phyloP scores from a whole-genome alignment of 805 yeast species.

The Metschnikowia lunata region DNA sequence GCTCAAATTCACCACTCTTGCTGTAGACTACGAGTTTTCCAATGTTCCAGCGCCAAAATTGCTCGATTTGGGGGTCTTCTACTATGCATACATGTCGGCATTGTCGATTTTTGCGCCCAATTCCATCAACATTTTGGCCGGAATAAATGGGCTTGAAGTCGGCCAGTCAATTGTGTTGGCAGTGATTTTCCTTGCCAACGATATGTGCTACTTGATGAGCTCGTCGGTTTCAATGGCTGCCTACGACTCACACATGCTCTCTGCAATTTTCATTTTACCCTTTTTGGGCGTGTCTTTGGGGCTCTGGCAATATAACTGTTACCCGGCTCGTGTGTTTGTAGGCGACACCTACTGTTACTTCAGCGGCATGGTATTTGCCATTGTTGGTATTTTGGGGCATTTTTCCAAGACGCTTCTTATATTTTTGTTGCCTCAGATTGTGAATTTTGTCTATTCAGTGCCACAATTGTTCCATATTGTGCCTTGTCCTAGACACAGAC shows the following conservation, averaged over 20 bases:
- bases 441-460: conserved; percentile 84
- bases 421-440: conserved; percentile 84
- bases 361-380: conserved; percentile 98
- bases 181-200: conserved; percentile 68
- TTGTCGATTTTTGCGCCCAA: conserved; percentile 93
- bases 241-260: conserved; percentile 75
- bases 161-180: conserved; percentile 88
- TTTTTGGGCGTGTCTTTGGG: conserved; percentile 81
- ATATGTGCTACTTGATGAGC: conserved; percentile 57
- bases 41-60: conserved; percentile 40
- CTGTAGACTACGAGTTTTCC: conserved; percentile 27
- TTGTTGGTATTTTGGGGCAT: conserved; percentile 93
- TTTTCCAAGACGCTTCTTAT: conserved; percentile 87
- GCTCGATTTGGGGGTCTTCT: conserved; percentile 72
- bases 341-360: conserved; percentile 98
- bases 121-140: conserved; percentile 92
- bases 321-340: conserved; percentile 89
- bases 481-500: conserved; percentile 93
- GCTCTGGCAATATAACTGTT: conserved; percentile 76
- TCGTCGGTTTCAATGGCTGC: conserved; percentile 46
- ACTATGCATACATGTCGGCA: conserved; percentile 86
- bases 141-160: conserved; percentile 93
- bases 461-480: conserved; percentile 86
- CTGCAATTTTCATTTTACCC: conserved; percentile 77
- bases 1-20: conserved; percentile 34